phyloP scores from a whole-genome alignment of 345 rosid species.

The Nasturtium officinale region DNA sequence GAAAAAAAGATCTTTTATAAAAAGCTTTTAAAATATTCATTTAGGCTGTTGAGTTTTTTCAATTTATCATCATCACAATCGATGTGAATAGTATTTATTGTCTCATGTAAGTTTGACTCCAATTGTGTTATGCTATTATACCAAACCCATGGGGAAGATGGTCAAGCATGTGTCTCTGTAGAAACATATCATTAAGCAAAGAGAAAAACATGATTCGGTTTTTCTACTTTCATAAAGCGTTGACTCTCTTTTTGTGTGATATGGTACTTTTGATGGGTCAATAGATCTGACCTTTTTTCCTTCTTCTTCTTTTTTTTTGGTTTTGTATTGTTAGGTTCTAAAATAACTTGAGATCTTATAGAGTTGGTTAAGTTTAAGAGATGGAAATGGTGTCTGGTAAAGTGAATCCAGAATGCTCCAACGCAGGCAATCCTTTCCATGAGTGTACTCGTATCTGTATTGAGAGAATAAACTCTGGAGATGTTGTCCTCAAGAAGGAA shows the following conservation, averaged over 20 bases:
- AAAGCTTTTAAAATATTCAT: no score
- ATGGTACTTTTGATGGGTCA: not conserved
- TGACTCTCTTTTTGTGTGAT: slow-evolving; percentile 20
- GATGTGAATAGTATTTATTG: not conserved
- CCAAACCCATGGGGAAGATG: not conserved
- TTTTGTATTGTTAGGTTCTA: not conserved
- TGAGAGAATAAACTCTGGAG: slow-evolving; percentile 27
- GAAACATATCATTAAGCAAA: not conserved
- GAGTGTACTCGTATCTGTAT: slow-evolving; percentile 34
- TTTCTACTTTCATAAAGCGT: slow-evolving; percentile 16
- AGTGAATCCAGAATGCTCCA: slow-evolving; percentile 36
- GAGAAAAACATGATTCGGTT: not conserved
- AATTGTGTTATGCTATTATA: not conserved
- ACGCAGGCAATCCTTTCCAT: slow-evolving; percentile 43
- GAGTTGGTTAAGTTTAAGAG: slow-evolving; percentile 7
- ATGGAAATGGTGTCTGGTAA: slow-evolving; percentile 36
- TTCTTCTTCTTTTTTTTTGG: not conserved
- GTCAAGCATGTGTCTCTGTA: slow-evolving; percentile 5
- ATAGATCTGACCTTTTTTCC: slow-evolving; percentile 14
- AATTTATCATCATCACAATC: slow-evolving; percentile 3
- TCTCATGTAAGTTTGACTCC: not conserved
- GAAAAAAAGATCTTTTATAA: no score
- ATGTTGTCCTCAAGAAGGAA: slow-evolving; percentile 38
- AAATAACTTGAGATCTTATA: not conserved
- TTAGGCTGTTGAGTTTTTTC: not conserved